Percentiles rank a stretch among this genome's conserved stretches.
Conservation (phyloP, 805 yeast genomes). For the Brettanomyces sp. region DNA sequence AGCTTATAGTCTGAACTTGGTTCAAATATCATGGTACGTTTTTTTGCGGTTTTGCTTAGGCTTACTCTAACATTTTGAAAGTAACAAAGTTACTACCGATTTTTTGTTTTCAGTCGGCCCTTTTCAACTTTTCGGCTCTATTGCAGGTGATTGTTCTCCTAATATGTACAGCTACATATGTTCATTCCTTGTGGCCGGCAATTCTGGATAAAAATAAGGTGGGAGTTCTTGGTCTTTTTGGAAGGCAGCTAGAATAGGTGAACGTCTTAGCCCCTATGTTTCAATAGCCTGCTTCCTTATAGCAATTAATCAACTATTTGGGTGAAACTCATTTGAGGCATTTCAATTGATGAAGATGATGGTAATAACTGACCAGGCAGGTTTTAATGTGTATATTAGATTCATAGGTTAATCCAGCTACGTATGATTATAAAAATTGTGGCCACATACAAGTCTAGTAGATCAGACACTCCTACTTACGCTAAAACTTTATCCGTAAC, state of each 20-base stretch:
- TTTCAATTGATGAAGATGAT: too few relatives aligned
- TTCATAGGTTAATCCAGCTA: neutral
- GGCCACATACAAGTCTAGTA: neutral
- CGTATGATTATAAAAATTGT: neutral
- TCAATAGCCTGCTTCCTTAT: constrained; percentile 79
- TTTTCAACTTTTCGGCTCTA: constrained; percentile 86
- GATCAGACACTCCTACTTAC: neutral
- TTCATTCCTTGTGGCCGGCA: constrained; percentile 81
- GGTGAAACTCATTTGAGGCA: constrained; percentile 4
- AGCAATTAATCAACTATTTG: constrained; percentile 58
- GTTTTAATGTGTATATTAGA: neutral
- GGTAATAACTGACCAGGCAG: too few relatives aligned
- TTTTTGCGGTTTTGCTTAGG: too few relatives aligned
- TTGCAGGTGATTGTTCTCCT: constrained; percentile 80
- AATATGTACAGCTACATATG: constrained; percentile 86
- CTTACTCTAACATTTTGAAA: too few relatives aligned
- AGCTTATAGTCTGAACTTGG: too few relatives aligned
- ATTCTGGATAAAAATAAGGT: constrained; percentile 68
- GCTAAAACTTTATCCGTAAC: neutral
- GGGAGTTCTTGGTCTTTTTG: constrained; percentile 77
- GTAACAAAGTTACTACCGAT: too few relatives aligned
- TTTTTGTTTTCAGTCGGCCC: constrained; percentile 53
- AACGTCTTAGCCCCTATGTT: constrained; percentile 89
- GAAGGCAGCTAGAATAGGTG: constrained; percentile 95
- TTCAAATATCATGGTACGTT: too few relatives aligned